phyloP scores from a whole-genome alignment of 768 basidiomycete genomes.

The Epithele typhae region DNA sequence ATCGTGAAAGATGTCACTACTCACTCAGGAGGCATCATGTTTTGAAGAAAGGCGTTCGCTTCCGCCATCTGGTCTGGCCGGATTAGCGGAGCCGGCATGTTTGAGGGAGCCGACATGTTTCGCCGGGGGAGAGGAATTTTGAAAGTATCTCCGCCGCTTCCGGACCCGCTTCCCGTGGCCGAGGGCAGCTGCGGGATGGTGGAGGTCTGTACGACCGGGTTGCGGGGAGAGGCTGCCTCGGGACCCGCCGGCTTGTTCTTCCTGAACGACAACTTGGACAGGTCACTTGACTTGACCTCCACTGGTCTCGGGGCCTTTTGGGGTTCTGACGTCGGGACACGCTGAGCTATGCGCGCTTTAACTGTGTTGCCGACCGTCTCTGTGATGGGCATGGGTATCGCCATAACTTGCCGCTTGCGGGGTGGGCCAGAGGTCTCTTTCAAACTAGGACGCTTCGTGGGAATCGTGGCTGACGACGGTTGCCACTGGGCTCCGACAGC shows the following conservation, averaged over 20 bases:
- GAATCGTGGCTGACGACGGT: not conserved
- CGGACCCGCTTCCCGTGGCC: no score
- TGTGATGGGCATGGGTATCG: slow-evolving; percentile 10
- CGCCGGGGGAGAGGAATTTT: no score
- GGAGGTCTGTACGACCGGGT: no score
- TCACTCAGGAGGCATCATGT: slow-evolving; percentile 39
- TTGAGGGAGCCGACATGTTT: no score
- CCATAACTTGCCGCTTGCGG: slow-evolving; percentile 9
- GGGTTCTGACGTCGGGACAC: not conserved
- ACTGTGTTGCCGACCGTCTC: slow-evolving; percentile 11
- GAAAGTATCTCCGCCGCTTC: no score
- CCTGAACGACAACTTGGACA: slow-evolving; percentile 10
- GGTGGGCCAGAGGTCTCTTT: not conserved
- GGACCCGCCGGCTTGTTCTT: slow-evolving; percentile 8
- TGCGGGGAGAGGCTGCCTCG: not conserved
- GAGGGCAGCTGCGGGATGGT: no score
- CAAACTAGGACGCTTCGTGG: slow-evolving; percentile 6
- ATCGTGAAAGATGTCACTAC: slow-evolving; percentile 6
- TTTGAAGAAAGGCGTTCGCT: slow-evolving; percentile 34
- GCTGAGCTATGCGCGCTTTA: slow-evolving; percentile 16
- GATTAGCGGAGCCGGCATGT: no score
- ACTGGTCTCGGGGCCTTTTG: no score
- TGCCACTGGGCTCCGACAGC: no score
- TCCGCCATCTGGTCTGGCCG: slow-evolving; percentile 17
- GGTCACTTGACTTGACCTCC: no score